A percentile compares a stretch with the other conserved stretches of the same genome.
Conservation (phyloP, 257 asterid species). For the Oldenlandia corymbosa region DNA sequence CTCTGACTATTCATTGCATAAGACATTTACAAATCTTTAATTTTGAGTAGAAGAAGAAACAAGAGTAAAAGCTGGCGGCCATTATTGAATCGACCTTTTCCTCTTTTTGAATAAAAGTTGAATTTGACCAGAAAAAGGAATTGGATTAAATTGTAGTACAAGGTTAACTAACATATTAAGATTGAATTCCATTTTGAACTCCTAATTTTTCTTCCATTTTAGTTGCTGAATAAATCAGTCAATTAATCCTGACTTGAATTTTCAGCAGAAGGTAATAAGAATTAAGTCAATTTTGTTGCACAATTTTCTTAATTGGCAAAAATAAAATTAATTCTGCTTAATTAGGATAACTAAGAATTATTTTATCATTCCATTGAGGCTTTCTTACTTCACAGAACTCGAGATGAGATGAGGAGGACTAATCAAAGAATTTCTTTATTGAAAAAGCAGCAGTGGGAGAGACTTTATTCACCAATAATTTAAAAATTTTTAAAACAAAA, state of each 20-base stretch:
- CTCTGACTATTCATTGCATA: no score
- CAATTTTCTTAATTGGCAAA: background rate
- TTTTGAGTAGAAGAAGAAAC: no score
- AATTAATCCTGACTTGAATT: no score
- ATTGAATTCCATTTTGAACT: background rate
- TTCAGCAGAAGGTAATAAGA: no score
- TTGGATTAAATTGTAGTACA: no score
- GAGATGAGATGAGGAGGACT: background rate
- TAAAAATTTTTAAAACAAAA: background rate
- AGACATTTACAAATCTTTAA: no score
- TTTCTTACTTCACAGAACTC: background rate
- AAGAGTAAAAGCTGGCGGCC: conserved; percentile 10
- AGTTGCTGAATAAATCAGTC: no score
- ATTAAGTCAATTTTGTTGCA: no score
- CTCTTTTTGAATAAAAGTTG: conserved; percentile 6
- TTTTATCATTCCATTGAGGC: background rate
- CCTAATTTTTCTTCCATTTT: background rate
- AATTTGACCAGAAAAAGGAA: conserved; percentile 11
- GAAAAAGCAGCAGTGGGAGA: background rate
- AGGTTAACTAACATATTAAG: no score
- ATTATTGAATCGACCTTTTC: background rate
- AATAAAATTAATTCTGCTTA: no score
- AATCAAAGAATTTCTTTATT: background rate
- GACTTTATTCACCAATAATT: background rate
- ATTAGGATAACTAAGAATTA: background rate